These are phyloP conservation scores for Coemansia sp. DNA, from an alignment of 192 early-diverging fungal genomes.

Conservation along the genomic window DNA sequence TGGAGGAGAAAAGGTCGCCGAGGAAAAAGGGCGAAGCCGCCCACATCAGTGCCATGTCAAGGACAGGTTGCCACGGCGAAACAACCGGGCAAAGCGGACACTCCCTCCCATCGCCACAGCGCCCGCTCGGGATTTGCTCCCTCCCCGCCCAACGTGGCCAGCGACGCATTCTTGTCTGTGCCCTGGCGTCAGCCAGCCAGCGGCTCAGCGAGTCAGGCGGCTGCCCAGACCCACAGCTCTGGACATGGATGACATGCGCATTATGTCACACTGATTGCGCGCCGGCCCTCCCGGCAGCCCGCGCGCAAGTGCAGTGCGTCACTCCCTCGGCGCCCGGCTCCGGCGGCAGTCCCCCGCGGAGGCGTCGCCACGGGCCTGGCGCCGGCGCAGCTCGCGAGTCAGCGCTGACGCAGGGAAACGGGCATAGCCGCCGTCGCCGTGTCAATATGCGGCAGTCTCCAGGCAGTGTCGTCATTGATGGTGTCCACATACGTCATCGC, in stretches of 20 bases:
- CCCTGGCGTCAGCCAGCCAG: neutral
- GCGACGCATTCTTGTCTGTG: too few relatives aligned
- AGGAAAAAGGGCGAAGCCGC: conserved; percentile 2
- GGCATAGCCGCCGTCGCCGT: neutral
- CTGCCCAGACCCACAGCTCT: conserved; percentile 1
- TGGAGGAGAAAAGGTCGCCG: neutral
- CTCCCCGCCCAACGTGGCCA: too few relatives aligned
- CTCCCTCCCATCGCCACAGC: neutral
- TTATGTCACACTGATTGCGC: neutral
- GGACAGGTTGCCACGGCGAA: neutral
- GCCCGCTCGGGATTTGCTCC: too few relatives aligned
- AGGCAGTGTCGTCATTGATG: neutral
- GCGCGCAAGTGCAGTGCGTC: too few relatives aligned
- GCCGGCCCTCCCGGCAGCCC: neutral
- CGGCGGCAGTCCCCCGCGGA: too few relatives aligned
- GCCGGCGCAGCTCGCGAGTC: neutral
- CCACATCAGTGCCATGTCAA: neutral
- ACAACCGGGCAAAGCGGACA: neutral
- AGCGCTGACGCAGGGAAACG: neutral
- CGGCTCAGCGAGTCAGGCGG: neutral
- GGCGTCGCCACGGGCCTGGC: too few relatives aligned
- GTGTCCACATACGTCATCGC: neutral
- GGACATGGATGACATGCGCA: conserved; percentile 1
- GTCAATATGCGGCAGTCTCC: neutral
- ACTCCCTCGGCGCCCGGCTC: too few relatives aligned